Evolutionary conservation across 305 asterid genomes (phyloP).

Genomic region (Andrographis paniculata): DNA sequence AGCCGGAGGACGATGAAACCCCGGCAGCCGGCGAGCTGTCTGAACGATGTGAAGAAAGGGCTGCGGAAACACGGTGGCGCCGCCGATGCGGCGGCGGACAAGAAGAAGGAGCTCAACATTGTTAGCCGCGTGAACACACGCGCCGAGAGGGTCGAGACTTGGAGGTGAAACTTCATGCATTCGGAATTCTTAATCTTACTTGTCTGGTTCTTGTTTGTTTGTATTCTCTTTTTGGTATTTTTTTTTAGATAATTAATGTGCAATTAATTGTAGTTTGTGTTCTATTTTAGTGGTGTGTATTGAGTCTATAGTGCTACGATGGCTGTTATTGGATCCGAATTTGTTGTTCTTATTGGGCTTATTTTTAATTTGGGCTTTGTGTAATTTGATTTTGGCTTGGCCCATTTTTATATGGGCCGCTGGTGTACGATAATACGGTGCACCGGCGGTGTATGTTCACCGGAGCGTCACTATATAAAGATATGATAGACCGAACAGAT

Average conservation of each 20-base stretch:
- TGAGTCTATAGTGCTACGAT: too few species aligned
- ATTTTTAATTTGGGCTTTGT: too few species aligned
- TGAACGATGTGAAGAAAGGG: constrained; percentile 20
- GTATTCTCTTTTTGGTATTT: too few species aligned
- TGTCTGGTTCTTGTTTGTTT: background rate
- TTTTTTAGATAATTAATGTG: too few species aligned
- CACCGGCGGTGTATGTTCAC: constrained; percentile 22
- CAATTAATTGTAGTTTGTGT: too few species aligned
- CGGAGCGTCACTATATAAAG: background rate
- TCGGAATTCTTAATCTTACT: background rate
- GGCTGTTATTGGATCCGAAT: too few species aligned
- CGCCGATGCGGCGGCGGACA: constrained; percentile 18
- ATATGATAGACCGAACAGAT: constrained; percentile 12
- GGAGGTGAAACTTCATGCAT: constrained; percentile 31
- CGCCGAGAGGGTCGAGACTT: constrained; percentile 30
- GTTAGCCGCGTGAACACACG: constrained; percentile 25
- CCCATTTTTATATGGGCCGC: background rate
- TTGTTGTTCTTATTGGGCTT: too few species aligned
- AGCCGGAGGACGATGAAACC: constrained; percentile 35
- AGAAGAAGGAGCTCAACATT: constrained; percentile 22
- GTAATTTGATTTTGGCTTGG: too few species aligned
- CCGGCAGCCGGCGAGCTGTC: constrained; percentile 16
- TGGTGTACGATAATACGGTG: constrained; percentile 14
- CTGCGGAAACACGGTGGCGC: constrained; percentile 17
- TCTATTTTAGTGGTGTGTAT: too few species aligned